Base-by-base conservation (phyloP, 345 rosid genomes). In the Cardamine occulta region DNA sequence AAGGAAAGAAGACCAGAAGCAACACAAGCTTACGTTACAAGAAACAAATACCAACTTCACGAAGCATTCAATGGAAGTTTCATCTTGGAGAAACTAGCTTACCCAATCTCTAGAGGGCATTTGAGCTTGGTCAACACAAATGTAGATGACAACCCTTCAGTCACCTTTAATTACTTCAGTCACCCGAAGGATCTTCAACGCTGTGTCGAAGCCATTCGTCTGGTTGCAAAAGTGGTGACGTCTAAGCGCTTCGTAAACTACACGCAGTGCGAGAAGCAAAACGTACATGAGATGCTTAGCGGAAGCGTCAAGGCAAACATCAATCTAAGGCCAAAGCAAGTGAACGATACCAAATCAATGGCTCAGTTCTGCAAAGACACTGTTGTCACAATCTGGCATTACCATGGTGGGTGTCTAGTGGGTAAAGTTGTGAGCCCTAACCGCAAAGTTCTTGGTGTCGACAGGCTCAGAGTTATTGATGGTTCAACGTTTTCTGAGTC, bases 361-460 rank as follows among this genome's bases (percentile, higher is more conserved):
- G 93, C 88, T 85, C 99, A 95, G 88, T 96, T 93, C 85, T 96
- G 99, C 76, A 88, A 70, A 67, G 98, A 96, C 81, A 89, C 96
- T 6, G 97, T 96, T 69, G 83, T 90, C 88, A 87, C 97, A 31
- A 96, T 96, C 34, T 96, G 98, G 99, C 99, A 96, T 45, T 96
- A 88, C 68, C 99, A 96, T 54, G 99, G 98, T 9, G 99, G 99
- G 7, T 88, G 97, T 57, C 90, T 83, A 61, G 96, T 93, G 8
- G 93, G 93, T 11, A 87, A 84, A 82, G 99, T 96, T 15, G 97
- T 96, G 66, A 75, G 54, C 76, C 70, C 72, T 23, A 74, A 86
- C 62, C 66, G 70, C 57, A 83, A 74, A 77, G 93, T 96, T 75
- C 84, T 91, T 51, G 96, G 96, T 12, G 87, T 88, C 21, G 49